These are phyloP conservation scores for Microbotryomycetes sp. DNA, from an alignment of 1,284 basidiomycete genomes.

Conservation along the genomic window DNA sequence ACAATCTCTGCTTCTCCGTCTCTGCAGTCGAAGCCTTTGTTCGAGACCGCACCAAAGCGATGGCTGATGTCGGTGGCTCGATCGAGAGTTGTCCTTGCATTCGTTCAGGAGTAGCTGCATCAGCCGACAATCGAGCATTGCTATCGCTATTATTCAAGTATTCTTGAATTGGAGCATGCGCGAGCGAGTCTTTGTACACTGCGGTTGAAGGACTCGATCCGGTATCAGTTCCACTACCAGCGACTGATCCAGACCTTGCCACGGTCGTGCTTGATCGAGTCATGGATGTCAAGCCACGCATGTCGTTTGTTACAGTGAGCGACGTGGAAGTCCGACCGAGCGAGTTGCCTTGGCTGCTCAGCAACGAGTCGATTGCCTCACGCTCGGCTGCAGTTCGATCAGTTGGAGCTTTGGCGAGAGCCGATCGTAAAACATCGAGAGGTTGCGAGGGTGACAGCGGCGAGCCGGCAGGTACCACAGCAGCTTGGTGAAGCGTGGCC, in stretches of 20 bases:
- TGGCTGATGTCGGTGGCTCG: too few species aligned
- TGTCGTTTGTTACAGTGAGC: too few species aligned
- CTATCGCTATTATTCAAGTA: too few species aligned
- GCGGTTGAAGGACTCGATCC: not conserved
- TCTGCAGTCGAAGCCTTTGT: conserved; percentile 12
- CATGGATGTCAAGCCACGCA: not conserved
- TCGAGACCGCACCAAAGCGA: not conserved
- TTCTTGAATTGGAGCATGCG: not conserved
- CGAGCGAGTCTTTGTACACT: not conserved
- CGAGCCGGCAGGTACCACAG: not conserved
- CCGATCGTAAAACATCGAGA: not conserved
- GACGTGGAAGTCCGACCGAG: too few species aligned
- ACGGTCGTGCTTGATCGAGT: not conserved
- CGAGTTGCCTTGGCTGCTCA: not conserved
- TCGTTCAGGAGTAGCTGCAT: too few species aligned
- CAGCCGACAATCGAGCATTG: too few species aligned
- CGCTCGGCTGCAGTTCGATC: not conserved
- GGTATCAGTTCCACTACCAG: not conserved
- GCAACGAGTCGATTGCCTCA: not conserved
- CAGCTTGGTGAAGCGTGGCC: not conserved
- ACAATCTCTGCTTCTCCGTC: conserved; percentile 21
- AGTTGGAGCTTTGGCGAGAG: not conserved
- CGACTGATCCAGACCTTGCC: not conserved
- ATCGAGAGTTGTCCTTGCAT: too few species aligned
- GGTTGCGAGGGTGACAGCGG: not conserved